Conservation (phyloP, 768 basidiomycete species). For the Thelephora aurantiotincta region DNA sequence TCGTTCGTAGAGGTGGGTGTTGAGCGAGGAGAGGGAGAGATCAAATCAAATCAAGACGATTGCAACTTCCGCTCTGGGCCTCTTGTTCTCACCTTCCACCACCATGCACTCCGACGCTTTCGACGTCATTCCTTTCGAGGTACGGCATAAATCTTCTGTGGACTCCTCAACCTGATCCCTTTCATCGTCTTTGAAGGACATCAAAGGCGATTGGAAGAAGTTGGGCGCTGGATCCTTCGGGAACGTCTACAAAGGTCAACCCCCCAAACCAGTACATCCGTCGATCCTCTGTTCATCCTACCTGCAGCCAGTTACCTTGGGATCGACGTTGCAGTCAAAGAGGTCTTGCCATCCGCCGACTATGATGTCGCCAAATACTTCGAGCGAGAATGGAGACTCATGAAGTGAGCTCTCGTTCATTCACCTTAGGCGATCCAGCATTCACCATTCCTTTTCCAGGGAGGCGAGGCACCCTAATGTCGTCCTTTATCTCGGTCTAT, state of each 20-base stretch:
- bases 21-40: too few relatives aligned
- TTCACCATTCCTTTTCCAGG: conserved; percentile 16
- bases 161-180: conserved; percentile 3
- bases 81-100: too few relatives aligned
- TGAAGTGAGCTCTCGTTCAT: conserved; percentile 42
- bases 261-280: conserved; percentile 13
- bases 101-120: conserved; percentile 48
- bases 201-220: conserved; percentile 80
- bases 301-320: conserved; percentile 77
- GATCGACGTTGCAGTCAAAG: conserved; percentile 92
- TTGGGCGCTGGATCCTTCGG: conserved; percentile 89
- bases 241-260: conserved; percentile 73
- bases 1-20: neutral
- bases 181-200: conserved; percentile 38
- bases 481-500: conserved; percentile 85
- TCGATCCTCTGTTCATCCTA: neutral
- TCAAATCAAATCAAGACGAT: too few relatives aligned
- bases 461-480: conserved; percentile 89
- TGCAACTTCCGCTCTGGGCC: too few relatives aligned
- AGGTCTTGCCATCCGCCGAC: conserved; percentile 80
- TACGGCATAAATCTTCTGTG: conserved; percentile 17
- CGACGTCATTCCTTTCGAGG: conserved; percentile 81
- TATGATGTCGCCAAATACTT: conserved; percentile 98
- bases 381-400: conserved; percentile 94
- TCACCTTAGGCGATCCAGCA: conserved; percentile 3